Evolutionary conservation across 1,284 basidiomycete species (phyloP), one percentile per base, ranked within the genome.

Genomic region (Cutaneotrichosporon spelunceum): DNA sequence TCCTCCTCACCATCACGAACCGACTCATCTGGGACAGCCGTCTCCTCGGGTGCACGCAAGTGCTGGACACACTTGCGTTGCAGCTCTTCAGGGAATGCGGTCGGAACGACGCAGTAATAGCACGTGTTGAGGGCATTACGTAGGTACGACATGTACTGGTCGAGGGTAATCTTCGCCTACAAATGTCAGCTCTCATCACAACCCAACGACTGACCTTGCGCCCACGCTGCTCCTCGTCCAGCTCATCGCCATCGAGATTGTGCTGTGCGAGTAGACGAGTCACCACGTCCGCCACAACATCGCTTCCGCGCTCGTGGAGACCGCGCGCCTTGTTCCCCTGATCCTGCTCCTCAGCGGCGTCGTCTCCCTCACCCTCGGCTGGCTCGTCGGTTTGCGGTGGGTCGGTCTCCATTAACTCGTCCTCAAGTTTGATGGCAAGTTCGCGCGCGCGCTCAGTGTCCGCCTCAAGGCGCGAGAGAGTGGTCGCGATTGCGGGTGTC

Each of bases 41-140:
- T 80, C 56, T 81, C 81, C 44, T 75, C 76, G 42, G 68, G 62
- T 1, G 73, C 68, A 78, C 93, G 85, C 63, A 89, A 82, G 82
- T 97, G 94, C 81, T 87, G 88, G 70, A 95, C 83, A 82, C 93
- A 96, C 81, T 93, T 91, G 73, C 91, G 86, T 78, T 92, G 88
- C 72, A 97, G 84, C 83, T 95, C 92, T 81, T 97, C 94, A 77
- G 88, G 81, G 82, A 93, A 92, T 80, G 94, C 89, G 75, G 87
- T 89, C 68, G 90, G 85, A 75, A 91, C 87, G 70, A 90, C 87
- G 82, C 93, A 97, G 81, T 97, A 97, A 81, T 93, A 97, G 84
- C 94, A 79, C 26, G 75, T 76, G 33, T 74, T 73, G 6, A 79
- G 66, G 48, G 73, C 78, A 34, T 72, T 61, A 8, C 72, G 72